phyloP scores from a whole-genome alignment of 768 basidiomycete species.

The Hericium alpestre region DNA sequence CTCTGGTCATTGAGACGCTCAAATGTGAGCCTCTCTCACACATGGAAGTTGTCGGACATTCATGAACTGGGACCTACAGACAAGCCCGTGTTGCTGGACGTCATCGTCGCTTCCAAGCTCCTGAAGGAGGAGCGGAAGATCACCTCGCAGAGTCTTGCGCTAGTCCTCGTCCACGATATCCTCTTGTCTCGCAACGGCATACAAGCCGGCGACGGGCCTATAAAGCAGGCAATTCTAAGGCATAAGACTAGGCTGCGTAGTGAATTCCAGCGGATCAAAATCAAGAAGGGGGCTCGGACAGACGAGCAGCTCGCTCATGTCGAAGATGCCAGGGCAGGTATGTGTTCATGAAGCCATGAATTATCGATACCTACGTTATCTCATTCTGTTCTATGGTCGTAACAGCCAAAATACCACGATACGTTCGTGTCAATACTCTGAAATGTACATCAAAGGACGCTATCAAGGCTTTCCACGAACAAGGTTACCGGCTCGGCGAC shows the following conservation, averaged over 20 bases:
- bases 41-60: background rate
- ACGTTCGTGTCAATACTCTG: slow-evolving; percentile 73
- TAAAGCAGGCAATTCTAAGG: slow-evolving; percentile 77
- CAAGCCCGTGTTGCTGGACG: slow-evolving; percentile 59
- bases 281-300: slow-evolving; percentile 58
- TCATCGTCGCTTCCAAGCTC: slow-evolving; percentile 59
- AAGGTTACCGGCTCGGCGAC: slow-evolving; percentile 44
- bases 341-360: slow-evolving; percentile 7
- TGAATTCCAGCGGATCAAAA: slow-evolving; percentile 78
- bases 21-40: slow-evolving; percentile 54
- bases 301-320: slow-evolving; percentile 54
- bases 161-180: slow-evolving; percentile 87
- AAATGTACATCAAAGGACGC: slow-evolving; percentile 61
- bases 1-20: slow-evolving; percentile 87
- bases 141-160: slow-evolving; percentile 62
- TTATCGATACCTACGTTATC: no score
- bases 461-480: slow-evolving; percentile 39
- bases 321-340: slow-evolving; percentile 57
- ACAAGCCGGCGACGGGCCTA: slow-evolving; percentile 81
- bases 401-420: slow-evolving; percentile 66
- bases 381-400: background rate
- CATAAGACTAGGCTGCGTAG: slow-evolving; percentile 85
- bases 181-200: slow-evolving; percentile 68
- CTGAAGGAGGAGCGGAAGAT: slow-evolving; percentile 71
- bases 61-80: slow-evolving; percentile 34